These are phyloP conservation scores for Globisporangium nodosum DNA, from an alignment of 352 stramenopile genomes.

Conservation along the genomic window DNA sequence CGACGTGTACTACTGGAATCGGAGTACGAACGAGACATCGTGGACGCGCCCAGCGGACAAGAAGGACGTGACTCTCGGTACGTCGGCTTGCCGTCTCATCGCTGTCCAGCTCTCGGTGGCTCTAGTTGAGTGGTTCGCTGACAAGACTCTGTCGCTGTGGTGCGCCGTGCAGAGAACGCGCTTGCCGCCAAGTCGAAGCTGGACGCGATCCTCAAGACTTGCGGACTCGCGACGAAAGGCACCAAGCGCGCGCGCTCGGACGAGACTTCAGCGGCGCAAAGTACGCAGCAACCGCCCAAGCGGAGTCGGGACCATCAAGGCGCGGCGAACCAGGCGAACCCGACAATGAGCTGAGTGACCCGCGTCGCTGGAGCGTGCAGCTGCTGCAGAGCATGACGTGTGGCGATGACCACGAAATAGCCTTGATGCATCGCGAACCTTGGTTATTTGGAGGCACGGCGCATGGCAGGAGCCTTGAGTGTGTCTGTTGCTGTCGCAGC, in stretches of 20 bases:
- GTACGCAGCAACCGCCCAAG: not conserved
- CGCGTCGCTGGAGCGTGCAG: too few relatives aligned
- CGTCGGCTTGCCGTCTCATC: not conserved
- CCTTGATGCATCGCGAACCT: too few relatives aligned
- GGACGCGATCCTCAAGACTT: constrained; percentile 45
- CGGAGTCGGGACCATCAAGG: not conserved
- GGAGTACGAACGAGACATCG: constrained; percentile 63
- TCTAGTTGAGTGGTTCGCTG: not conserved
- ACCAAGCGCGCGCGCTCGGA: not conserved
- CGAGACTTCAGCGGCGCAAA: not conserved
- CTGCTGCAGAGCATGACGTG: too few relatives aligned
- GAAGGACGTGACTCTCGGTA: constrained; percentile 51
- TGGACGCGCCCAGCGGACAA: constrained; percentile 45
- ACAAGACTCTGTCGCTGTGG: not conserved
- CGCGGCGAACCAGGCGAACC: not conserved
- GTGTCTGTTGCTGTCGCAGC: too few relatives aligned
- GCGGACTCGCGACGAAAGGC: constrained; percentile 12
- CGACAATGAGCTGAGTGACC: not conserved
- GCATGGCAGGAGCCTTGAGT: too few relatives aligned
- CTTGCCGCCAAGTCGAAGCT: constrained; percentile 57
- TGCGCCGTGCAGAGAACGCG: constrained; percentile 30
- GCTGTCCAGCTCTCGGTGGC: not conserved
- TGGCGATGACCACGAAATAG: constrained; percentile 1
- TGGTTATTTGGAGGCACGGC: too few relatives aligned
- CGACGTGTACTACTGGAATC: constrained; percentile 73